Evolutionary conservation across 2,329 filamentous ascomycete species (phyloP), one percentile per base, ranked within the genome.

Genomic region (Fusarium concolor): DNA sequence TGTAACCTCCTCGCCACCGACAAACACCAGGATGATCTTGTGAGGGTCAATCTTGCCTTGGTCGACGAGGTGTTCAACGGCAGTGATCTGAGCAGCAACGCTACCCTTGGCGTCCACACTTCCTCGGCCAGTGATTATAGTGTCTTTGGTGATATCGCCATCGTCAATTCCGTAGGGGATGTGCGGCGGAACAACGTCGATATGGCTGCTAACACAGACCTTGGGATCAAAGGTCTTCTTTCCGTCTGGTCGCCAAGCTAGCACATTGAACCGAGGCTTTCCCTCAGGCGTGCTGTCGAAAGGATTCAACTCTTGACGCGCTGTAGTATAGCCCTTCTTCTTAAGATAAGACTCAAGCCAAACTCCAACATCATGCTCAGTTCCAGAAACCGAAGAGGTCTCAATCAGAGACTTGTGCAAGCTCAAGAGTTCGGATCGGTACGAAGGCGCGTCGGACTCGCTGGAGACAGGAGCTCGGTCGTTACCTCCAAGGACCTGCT

Each of bases 1-100:
- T 5, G 83, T 83, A 4, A 85, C 86, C 78, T 98, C 95, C 78
- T 99, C 95, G 62, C 93, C 94, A 0, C 97, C 92, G 1, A 92
- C 90, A 66, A 86, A 92, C 2, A 91, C 76, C 15, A 92, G 80
- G 62, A 88, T 83, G 0, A 89, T 79, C 70, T 90, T 86, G 3
- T 81, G 81, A 3, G 79, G 75, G 10, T 74, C 67, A n/a, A 87
- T 77, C 33, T 77, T 71, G 1, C 75, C 75, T 0, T 79, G 70
- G 0, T 76, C 72, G 6, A 88, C 74, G 10, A 92, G 82, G 67
- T 86, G 79, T 63, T 86, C 80, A 5, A 92, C 80, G 0, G 93
- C 93, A 22, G 85, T 86, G 62, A 95, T 87, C 78, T 94, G 92
- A 10, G 92, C 85, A 0, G 93, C 92, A 14, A 96, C 84, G 71